Base-by-base conservation (phyloP, 768 basidiomycete species). In the Macrolepiota fuliginosa region DNA sequence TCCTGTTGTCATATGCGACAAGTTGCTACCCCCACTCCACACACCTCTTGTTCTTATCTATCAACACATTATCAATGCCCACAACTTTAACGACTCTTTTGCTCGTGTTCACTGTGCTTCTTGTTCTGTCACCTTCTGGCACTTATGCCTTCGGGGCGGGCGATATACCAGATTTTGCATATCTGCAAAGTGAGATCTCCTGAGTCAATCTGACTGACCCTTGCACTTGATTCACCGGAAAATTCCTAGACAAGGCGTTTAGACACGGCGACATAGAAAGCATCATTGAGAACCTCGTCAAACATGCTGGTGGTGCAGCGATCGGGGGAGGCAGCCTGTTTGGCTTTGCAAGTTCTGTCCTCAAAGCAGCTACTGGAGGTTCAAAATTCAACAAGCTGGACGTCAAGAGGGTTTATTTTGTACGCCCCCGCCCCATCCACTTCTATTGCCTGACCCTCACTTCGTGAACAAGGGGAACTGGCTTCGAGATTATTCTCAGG, bases 181-280 rank as follows among this genome's bases (percentile, higher is more conserved):
- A 85, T 72, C 77, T 88, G 17, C 81, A 85, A 59, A 81, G 86
- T 85, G 56, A 58, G 76, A 72, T 22, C 53, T 50, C 45, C 32
- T n/a, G n/a, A n/a, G n/a, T n/a, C n/a, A n/a, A n/a, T n/a, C n/a
- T n/a, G n/a, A n/a, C n/a, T n/a, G 24, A 4, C 40, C n/a, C 24
- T 25, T 59, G 27, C 61, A 17, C 7, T 45, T 17, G 59, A 35
- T 46, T 27, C 60, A 19, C 47, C 61, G 62, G 32, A 64, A 36
- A 39, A 24, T 22, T 45, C 9, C 49, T 65, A 84, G 84, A 85
- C 71, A 90, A 88, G 71, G 89, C 89, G 0, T 91, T 87, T 72
- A 78, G 88, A 54, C 89, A 90, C 77, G 88, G 89, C 13, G 90
- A 91, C 68, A 90, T 90, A 53, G 89, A 90, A 74, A 83, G 84